Base-by-base conservation (phyloP, 1,284 basidiomycete genomes). In the Xerocomus amazonicus region DNA sequence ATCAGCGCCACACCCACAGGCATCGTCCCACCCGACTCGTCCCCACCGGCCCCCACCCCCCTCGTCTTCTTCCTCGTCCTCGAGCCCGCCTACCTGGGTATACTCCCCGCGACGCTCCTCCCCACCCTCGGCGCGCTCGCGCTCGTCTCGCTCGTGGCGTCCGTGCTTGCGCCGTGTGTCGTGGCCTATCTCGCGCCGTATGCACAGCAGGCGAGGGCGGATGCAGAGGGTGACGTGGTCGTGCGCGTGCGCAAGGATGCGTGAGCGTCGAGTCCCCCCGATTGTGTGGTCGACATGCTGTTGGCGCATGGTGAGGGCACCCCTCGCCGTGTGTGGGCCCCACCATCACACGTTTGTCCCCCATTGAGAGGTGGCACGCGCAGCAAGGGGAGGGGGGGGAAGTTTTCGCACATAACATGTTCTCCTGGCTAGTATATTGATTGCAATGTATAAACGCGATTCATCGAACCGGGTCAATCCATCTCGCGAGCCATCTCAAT, bases 71-170 rank as follows among this genome's bases (percentile, higher is more conserved):
- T 74, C 44, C 56, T 87, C 14, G 65, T 72, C 12, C 59, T 87
- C 33, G 85, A 87, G 54, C 84, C 80, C 19, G 66, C 81, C 1
- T 71, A 78, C 47, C 59, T 79, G 27, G 81, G 80, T n/a, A 67
- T 81, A 17, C 63, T 87, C 16, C 84, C 84, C 1, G 70, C 70
- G 9, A 76, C 80, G 0, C 60, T 85, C 6, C 39, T 78, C 2
- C 79, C 82, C 9, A 70, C 74, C 12, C 46, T 77, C 6, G 50
- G 56, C 27, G 59, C 71, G 43, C 61, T 79, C 23, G 38, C 75
- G 17, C 53, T 60, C 28, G 56, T 74, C 19, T 57, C 72, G 33
- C 51, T 64, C 16, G 40, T 62, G 8, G 68, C 69, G 10, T 52
- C 55, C 6, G 48, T 12, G 31, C 16, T 64, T 9, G 66, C 70